Conservation (phyloP, 2,329 filamentous ascomycete genomes). For the Drechslerella stenobrocha region DNA sequence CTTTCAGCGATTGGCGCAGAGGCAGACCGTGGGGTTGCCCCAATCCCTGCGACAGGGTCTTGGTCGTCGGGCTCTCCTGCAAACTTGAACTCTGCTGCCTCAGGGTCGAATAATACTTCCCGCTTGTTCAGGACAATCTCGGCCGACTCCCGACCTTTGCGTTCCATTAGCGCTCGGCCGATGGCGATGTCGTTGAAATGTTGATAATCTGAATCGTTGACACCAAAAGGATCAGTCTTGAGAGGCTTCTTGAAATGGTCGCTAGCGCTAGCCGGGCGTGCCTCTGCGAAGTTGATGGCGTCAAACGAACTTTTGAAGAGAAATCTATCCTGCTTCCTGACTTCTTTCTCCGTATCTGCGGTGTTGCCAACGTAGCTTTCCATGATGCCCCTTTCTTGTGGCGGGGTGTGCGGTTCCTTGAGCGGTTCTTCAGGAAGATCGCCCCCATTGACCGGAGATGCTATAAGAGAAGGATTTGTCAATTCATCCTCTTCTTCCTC, state of each 20-base stretch:
- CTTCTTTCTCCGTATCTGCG: conserved; percentile 22
- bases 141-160: conserved; percentile 15
- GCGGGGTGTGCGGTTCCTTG: conserved; percentile 16
- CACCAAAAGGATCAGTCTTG: conserved; percentile 23
- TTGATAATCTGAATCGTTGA: conserved; percentile 22
- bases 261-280: conserved; percentile 20
- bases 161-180: conserved; percentile 25
- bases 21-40: conserved; percentile 35
- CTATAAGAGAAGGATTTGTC: conserved; percentile 8
- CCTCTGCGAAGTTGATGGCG: conserved; percentile 24
- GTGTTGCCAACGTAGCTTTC: conserved; percentile 44
- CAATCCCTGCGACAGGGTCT: conserved; percentile 8
- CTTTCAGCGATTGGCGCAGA: conserved; percentile 45
- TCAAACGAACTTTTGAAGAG: conserved; percentile 38
- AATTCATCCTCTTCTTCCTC: conserved; percentile 53
- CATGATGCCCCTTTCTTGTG: conserved; percentile 8
- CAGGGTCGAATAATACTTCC: conserved; percentile 46
- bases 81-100: conserved; percentile 51
- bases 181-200: conserved; percentile 17
- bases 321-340: conserved; percentile 31
- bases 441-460: conserved; percentile 4
- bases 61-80: conserved; percentile 4
- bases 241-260: conserved; percentile 11
- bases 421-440: conserved; percentile 52
- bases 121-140: conserved; percentile 13